Conservation (phyloP, 2,329 filamentous ascomycete genomes). For the Colletotrichum eleusines region DNA sequence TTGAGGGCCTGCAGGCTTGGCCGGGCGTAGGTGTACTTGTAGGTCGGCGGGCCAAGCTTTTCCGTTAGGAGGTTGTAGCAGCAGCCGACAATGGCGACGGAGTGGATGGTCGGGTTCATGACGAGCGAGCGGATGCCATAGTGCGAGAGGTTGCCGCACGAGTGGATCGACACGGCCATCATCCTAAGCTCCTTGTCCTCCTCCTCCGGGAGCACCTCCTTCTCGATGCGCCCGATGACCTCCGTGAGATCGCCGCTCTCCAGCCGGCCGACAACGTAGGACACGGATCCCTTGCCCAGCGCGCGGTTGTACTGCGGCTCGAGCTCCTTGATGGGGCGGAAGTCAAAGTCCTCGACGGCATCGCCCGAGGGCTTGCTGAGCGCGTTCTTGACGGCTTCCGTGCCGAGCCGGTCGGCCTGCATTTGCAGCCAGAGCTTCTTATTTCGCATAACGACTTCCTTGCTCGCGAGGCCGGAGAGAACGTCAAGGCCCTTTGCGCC, state of each 20-base stretch:
- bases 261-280: slow-evolving; percentile 81
- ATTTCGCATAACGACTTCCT: slow-evolving; percentile 80
- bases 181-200: slow-evolving; percentile 61
- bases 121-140: slow-evolving; percentile 89
- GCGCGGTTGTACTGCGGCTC: slow-evolving; percentile 66
- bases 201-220: slow-evolving; percentile 50
- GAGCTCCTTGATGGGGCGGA: slow-evolving; percentile 64
- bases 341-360: slow-evolving; percentile 47
- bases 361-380: slow-evolving; percentile 23
- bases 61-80: slow-evolving; percentile 98
- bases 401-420: slow-evolving; percentile 56
- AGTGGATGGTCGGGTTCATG: slow-evolving; percentile 84
- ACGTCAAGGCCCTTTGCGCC: slow-evolving; percentile 88
- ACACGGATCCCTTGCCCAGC: slow-evolving; percentile 76
- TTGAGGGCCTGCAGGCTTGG: slow-evolving; percentile 75
- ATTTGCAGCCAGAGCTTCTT: slow-evolving; percentile 80
- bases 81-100: slow-evolving; percentile 96
- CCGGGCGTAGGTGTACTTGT: slow-evolving; percentile 83
- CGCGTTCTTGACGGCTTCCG: slow-evolving; percentile 52
- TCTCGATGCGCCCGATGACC: slow-evolving; percentile 73
- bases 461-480: slow-evolving; percentile 80
- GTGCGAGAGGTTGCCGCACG: slow-evolving; percentile 97
- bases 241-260: slow-evolving; percentile 78
- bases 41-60: slow-evolving; percentile 85
- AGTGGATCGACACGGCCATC: slow-evolving; percentile 96